phyloP scores from a whole-genome alignment of 306 rosid genomes.

The Benincasa hispida region DNA sequence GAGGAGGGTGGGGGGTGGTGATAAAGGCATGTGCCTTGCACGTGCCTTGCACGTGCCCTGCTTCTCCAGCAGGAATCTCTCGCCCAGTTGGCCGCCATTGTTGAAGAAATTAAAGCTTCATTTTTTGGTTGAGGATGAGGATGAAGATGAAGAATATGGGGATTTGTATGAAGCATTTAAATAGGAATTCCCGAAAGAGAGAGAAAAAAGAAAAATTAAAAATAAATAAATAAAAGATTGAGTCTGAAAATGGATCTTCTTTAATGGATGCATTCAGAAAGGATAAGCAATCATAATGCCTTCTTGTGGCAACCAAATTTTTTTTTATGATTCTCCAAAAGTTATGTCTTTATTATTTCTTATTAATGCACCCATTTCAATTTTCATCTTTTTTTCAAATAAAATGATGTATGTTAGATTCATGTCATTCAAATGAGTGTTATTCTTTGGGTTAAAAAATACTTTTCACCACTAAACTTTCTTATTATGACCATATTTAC shows the following conservation, averaged over 20 bases:
- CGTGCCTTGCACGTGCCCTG: slow-evolving; percentile 97
- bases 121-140: not conserved
- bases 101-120: not conserved
- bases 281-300: not conserved
- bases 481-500: too few relatives aligned
- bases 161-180: slow-evolving; percentile 26
- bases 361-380: not conserved
- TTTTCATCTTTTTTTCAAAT: too few relatives aligned
- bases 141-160: not conserved
- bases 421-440: too few relatives aligned
- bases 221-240: slow-evolving; percentile 30
- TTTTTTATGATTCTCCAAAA: not conserved
- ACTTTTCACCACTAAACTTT: too few relatives aligned
- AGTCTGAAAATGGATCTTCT: slow-evolving; percentile 60
- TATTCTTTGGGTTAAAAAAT: too few relatives aligned
- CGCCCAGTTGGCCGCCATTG: slow-evolving; percentile 24
- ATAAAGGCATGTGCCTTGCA: slow-evolving; percentile 27
- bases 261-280: slow-evolving; percentile 22
- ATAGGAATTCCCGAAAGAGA: slow-evolving; percentile 9
- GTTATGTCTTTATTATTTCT: not conserved
- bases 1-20: not conserved
- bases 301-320: not conserved
- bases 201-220: not conserved
- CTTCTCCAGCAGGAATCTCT: slow-evolving; percentile 78
- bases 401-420: too few relatives aligned